Percentiles rank a stretch among this genome's conserved stretches.
phyloP scores from a whole-genome alignment of 2,329 filamentous ascomycete species.

The Chaetomiaceae sp. region DNA sequence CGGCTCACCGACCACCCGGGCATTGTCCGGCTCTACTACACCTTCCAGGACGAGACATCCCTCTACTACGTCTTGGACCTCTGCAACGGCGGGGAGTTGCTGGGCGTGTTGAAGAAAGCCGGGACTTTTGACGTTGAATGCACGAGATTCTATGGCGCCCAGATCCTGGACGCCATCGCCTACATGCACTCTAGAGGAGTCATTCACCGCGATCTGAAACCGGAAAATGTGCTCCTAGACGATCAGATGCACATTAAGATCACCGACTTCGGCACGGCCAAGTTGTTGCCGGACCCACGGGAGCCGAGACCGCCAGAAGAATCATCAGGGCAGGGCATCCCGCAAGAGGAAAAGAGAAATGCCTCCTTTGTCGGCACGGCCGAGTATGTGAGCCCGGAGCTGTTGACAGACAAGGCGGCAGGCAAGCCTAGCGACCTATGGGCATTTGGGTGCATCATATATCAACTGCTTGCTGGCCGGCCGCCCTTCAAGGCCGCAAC shows the following conservation, averaged over 20 bases:
- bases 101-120: slow-evolving; percentile 90
- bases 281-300: slow-evolving; percentile 64
- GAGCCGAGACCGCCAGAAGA: slow-evolving; percentile 39
- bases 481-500: slow-evolving; percentile 95
- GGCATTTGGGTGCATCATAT: slow-evolving; percentile 98
- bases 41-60: slow-evolving; percentile 93
- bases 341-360: slow-evolving; percentile 61
- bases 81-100: slow-evolving; percentile 82
- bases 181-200: slow-evolving; percentile 97
- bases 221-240: slow-evolving; percentile 92
- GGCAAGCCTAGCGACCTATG: slow-evolving; percentile 97
- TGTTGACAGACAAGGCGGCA: slow-evolving; percentile 93
- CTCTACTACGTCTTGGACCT: slow-evolving; percentile 95
- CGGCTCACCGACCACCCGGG: slow-evolving; percentile 93
- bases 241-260: slow-evolving; percentile 98
- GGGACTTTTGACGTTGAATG: slow-evolving; percentile 94
- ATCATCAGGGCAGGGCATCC: slow-evolving; percentile 30
- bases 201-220: slow-evolving; percentile 94
- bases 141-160: slow-evolving; percentile 85
- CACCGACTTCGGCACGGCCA: slow-evolving; percentile 98
- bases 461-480: slow-evolving; percentile 89
- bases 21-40: slow-evolving; percentile 95
- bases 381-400: slow-evolving; percentile 94
- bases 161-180: slow-evolving; percentile 92
- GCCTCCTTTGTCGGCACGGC: slow-evolving; percentile 96